phyloP scores from a whole-genome alignment of 495 filamentous ascomycete genomes.

The Extremus antarcticus region DNA sequence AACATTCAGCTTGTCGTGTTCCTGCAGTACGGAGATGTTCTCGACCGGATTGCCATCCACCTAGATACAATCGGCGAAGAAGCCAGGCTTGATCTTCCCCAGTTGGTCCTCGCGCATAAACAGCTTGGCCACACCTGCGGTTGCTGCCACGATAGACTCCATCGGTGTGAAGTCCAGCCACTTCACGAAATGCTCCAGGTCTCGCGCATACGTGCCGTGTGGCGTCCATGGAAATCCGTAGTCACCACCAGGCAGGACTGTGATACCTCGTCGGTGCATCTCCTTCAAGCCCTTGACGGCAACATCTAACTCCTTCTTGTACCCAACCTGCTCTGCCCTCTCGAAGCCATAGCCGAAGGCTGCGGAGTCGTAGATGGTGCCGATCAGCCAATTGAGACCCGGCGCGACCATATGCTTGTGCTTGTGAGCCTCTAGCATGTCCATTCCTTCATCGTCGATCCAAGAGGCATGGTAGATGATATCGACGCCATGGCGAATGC shows the following conservation, averaged over 20 bases:
- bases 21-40: conserved; percentile 37
- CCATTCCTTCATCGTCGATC: conserved; percentile 40
- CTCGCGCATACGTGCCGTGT: conserved; percentile 37
- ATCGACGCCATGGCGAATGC: conserved; percentile 38
- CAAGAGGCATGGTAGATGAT: conserved; percentile 44
- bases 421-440: conserved; percentile 38
- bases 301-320: conserved; percentile 35
- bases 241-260: conserved; percentile 40
- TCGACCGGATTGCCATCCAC: conserved; percentile 41
- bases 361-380: conserved; percentile 34
- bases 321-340: conserved; percentile 38
- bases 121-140: conserved; percentile 37
- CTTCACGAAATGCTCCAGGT: conserved; percentile 42
- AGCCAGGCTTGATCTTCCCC: conserved; percentile 38
- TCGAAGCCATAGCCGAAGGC: conserved; percentile 38
- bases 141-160: conserved; percentile 40
- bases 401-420: conserved; percentile 38
- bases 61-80: conserved; percentile 39
- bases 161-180: conserved; percentile 41
- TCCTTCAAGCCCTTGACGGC: conserved; percentile 35
- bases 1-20: conserved; percentile 37
- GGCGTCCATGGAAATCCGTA: conserved; percentile 46
- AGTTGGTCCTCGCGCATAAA: conserved; percentile 42
- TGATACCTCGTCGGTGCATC: conserved; percentile 40
- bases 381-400: conserved; percentile 38